Evolutionary conservation across 139 green algal species (phyloP).

Genomic region (Coelastrella sp.): DNA sequence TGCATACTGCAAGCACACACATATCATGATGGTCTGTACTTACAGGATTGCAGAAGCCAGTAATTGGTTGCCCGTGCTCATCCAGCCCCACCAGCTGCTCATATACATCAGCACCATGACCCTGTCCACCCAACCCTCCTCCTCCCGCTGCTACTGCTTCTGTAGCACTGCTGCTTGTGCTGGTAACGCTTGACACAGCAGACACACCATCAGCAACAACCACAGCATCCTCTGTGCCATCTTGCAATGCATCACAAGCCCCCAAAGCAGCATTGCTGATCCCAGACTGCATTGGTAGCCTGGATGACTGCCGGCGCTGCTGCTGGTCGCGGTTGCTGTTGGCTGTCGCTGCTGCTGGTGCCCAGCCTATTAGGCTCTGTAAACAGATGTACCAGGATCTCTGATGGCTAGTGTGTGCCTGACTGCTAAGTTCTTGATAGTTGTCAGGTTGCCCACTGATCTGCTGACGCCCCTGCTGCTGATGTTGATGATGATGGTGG

Average conservation of each 20-base stretch:
- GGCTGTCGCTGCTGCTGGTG: neutral
- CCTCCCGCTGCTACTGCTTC: too few relatives aligned
- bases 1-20: neutral
- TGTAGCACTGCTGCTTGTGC: too few relatives aligned
- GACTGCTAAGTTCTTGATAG: neutral
- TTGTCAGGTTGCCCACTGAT: neutral
- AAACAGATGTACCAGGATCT: neutral
- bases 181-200: too few relatives aligned
- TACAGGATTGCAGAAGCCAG: slow-evolving; percentile 8
- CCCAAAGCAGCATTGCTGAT: too few relatives aligned
- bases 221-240: too few relatives aligned
- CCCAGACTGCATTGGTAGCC: too few relatives aligned
- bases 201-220: too few relatives aligned
- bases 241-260: too few relatives aligned
- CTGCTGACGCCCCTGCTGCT: neutral
- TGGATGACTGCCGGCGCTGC: too few relatives aligned
- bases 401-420: neutral
- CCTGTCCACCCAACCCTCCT: too few relatives aligned
- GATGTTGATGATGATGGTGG: neutral
- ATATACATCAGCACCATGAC: neutral
- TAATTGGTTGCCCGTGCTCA: slow-evolving; percentile 10
- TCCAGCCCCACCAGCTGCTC: slow-evolving; percentile 24
- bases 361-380: neutral
- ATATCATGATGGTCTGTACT: neutral
- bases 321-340: neutral